Evolutionary conservation across 1,284 basidiomycete genomes (phyloP).

Genomic region (Cryptococcus floricola): DNA sequence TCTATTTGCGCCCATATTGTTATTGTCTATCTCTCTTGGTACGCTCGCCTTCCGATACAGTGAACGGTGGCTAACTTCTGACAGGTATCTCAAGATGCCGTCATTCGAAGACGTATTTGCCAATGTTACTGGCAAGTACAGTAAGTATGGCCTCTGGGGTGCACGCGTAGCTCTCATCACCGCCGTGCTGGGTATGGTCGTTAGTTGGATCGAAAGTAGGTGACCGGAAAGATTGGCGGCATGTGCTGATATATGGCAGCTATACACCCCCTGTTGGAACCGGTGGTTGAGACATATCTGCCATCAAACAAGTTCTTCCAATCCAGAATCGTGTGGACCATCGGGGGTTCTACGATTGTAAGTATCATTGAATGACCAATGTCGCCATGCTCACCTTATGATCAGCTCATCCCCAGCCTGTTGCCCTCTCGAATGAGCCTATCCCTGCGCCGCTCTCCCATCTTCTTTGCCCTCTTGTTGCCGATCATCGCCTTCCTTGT

Average conservation of each 20-base stretch:
- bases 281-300: conserved; percentile 32
- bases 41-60: conserved; percentile 1
- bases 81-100: conserved; percentile 46
- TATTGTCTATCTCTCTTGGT: conserved; percentile 48
- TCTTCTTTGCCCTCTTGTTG: conserved; percentile 35
- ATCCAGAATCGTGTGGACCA: conserved; percentile 38
- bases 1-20: conserved; percentile 48
- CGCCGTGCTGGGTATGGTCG: conserved; percentile 33
- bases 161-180: conserved; percentile 36
- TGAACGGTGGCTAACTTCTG: background rate
- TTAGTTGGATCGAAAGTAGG: conserved; percentile 45
- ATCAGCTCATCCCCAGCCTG: conserved; percentile 38
- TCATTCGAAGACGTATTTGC: conserved; percentile 48
- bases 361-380: conserved; percentile 3
- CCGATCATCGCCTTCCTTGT: conserved; percentile 45
- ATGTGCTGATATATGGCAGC: conserved; percentile 18
- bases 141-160: conserved; percentile 34
- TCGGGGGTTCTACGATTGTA: conserved; percentile 33
- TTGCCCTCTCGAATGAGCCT: conserved; percentile 36
- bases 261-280: conserved; percentile 34
- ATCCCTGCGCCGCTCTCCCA: conserved; percentile 23
- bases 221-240: conserved; percentile 10
- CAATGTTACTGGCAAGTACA: conserved; percentile 33
- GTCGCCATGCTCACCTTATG: background rate
- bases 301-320: conserved; percentile 25